Conservation (phyloP, 345 rosid genomes). For the Cardiospermum halicacabum region DNA sequence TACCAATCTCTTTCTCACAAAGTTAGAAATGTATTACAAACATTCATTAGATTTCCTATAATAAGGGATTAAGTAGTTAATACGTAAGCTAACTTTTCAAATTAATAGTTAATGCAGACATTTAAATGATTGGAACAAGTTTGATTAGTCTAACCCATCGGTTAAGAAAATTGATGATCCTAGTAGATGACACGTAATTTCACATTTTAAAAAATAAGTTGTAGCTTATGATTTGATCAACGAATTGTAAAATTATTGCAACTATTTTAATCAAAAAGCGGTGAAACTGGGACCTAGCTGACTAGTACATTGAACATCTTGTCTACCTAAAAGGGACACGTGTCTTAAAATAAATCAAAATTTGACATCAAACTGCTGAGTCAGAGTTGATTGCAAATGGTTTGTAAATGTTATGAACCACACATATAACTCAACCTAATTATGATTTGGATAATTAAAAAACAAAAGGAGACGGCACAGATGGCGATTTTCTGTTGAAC, state of each 20-base stretch:
- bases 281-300: not conserved
- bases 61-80: too few species aligned
- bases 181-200: too few species aligned
- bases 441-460: not conserved
- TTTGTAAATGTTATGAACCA: not conserved
- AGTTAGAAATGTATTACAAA: too few species aligned
- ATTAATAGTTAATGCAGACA: not conserved
- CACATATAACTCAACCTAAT: not conserved
- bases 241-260: not conserved
- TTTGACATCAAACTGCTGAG: conserved; percentile 16
- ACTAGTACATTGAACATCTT: not conserved
- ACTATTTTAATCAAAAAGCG: not conserved
- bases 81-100: too few species aligned
- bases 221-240: not conserved
- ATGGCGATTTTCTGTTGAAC: not conserved
- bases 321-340: not conserved
- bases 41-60: too few species aligned
- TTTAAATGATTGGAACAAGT: not conserved
- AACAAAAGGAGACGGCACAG: not conserved
- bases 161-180: too few species aligned
- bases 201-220: too few species aligned
- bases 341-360: not conserved
- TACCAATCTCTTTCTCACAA: too few species aligned
- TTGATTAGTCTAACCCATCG: not conserved
- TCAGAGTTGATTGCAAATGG: conserved; percentile 16